Evolutionary conservation across 2,329 filamentous ascomycete genomes (phyloP), one percentile per base, ranked within the genome.

Genomic region (Furcasterigmium furcatum): DNA sequence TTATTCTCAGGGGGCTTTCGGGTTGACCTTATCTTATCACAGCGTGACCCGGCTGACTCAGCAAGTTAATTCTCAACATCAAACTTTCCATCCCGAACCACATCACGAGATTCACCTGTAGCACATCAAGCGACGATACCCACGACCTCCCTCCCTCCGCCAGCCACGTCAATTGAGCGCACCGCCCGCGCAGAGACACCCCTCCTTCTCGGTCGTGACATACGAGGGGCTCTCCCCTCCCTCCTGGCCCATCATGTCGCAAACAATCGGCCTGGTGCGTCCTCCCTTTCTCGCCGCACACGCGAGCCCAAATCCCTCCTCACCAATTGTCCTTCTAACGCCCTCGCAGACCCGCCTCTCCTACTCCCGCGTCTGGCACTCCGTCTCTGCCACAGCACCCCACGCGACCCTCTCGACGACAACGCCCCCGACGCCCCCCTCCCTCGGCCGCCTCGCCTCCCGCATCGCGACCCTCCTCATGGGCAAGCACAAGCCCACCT

Each of bases 401-500:
- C 82, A 85, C 60, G 68, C 74, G n/a, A 74, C 68, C 14, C 79
- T 85, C 57, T 82, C 71, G 57, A 84, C 70, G 50, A 76, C 66
- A 64, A 77, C 57, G 55, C 70, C 74, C 55, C 66, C 82, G 20
- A 83, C 83, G 18, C 77, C 82, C 16, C 90, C 91, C 13, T 84
- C 90, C n/a, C 85, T 96, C 34, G 92, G 92, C 56, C 90, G 92
- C 35, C 79, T 96, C 43, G 92, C 92, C 50, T 90, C 87, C 44
- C 84, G 87, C 52, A 96, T 96, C 66, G 92, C 91, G 51, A 76
- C 85, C 44, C 77, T 89, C 49, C 82, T 96, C 43, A 96, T 97
- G 91, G 94, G 94, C 72, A 99, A 99, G 77, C 87, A 99, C 79
- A 99, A 99, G 73, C 94, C 94, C 19, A 96, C 94, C 67, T 99